These are phyloP conservation scores for Xylona heveae DNA, from an alignment of 495 filamentous ascomycete genomes.

Conservation along the genomic window DNA sequence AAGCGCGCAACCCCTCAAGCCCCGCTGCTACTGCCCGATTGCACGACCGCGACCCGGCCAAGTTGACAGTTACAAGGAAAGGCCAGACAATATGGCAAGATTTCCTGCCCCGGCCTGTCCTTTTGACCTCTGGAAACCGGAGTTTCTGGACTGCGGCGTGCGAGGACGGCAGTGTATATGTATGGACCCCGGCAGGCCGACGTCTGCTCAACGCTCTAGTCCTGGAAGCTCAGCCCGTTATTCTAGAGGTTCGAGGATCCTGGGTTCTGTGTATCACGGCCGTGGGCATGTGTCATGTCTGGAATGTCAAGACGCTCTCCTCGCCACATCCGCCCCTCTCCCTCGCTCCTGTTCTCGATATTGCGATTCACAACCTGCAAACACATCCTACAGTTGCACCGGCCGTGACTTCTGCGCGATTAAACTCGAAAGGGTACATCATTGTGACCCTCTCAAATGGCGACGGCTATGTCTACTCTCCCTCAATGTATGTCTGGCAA, in stretches of 20 bases:
- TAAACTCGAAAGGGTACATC: slow-evolving; percentile 69
- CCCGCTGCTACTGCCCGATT: slow-evolving; percentile 31
- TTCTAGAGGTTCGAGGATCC: slow-evolving; percentile 72
- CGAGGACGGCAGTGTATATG: slow-evolving; percentile 81
- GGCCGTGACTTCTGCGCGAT: slow-evolving; percentile 67
- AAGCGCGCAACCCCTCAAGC: slow-evolving; percentile 47
- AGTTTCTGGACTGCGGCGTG: slow-evolving; percentile 82
- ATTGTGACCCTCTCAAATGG: slow-evolving; percentile 79
- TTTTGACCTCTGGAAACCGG: slow-evolving; percentile 74
- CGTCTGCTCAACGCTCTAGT: slow-evolving; percentile 65
- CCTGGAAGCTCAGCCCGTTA: slow-evolving; percentile 80
- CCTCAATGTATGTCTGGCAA: slow-evolving; percentile 77
- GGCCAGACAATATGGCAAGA: slow-evolving; percentile 85
- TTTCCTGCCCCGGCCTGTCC: slow-evolving; percentile 60
- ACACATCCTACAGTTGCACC: slow-evolving; percentile 49
- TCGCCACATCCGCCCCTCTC: slow-evolving; percentile 81
- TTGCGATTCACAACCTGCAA: slow-evolving; percentile 42
- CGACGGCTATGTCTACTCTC: slow-evolving; percentile 77
- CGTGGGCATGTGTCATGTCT: slow-evolving; percentile 76
- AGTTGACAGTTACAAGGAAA: slow-evolving; percentile 59
- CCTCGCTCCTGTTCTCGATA: slow-evolving; percentile 73
- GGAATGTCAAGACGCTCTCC: slow-evolving; percentile 71
- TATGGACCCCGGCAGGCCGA: slow-evolving; percentile 89
- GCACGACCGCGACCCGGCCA: slow-evolving; percentile 55
- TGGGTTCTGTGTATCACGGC: slow-evolving; percentile 80